Base-by-base conservation (phyloP, 495 filamentous ascomycete species). In the Hypoxylon lienhwacheense region DNA sequence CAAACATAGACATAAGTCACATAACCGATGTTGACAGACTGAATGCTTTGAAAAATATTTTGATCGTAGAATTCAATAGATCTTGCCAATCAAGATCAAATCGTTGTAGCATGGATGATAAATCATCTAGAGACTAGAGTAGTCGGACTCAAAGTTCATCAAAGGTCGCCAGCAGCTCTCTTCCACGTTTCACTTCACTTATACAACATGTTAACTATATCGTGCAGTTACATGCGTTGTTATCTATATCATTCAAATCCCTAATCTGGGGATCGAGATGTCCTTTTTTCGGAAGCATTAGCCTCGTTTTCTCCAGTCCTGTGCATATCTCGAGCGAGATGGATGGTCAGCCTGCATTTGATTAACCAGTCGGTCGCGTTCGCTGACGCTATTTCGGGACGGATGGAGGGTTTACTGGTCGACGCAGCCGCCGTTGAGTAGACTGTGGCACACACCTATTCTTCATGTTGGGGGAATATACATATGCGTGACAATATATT, bases 241-340 rank as follows among this genome's bases (percentile, higher is more conserved):
- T 37, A 45, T 35, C 32, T 47, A 41, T 24, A 34, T 15, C 40
- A 29, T 35, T 47, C 22, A 22, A 25, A 39, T 22, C 19, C 16
- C 41, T 29, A 48, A 46, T n/a, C 47, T 55, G 42, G 49, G 57
- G 49, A 34, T 56, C 16, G 25, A 34, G 34, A 37, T 47, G 34
- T 52, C 47, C 58, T 24, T 61, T 47, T 55, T 52, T 52, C 47
- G 58, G 57, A 35, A 61, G 25, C 47, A 55, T 36, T 55, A 55
- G 58, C 52, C 47, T 61, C 42, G 21, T 20, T 61, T n/a, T 32
- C 58, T 55, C 58, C 41, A 52, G 35, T 61, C 41, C 56, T 47
- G 44, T 61, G 58, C 52, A 61, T 61, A 28, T 55, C 54, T 47
- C 52, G 56, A 52, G 58, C 53, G 52, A 61, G 52, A 47, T 52